Percentiles rank a stretch among this genome's conserved stretches.
These are phyloP conservation scores for Fraxinus sp. DNA, from an alignment of 305 asterid genomes.

Conservation along the genomic window DNA sequence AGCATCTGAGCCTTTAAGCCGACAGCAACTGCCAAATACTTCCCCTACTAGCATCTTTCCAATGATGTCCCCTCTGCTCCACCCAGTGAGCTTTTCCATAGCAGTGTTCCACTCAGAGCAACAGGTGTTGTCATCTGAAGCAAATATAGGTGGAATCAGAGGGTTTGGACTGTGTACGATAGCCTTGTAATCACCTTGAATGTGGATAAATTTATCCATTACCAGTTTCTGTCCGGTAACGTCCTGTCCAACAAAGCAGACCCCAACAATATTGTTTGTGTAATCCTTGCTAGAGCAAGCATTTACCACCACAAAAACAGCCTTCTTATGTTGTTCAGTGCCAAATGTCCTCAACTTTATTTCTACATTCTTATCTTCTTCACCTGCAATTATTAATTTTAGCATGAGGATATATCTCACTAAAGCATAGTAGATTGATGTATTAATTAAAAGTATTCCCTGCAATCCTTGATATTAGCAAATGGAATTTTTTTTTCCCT, in stretches of 20 bases:
- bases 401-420: conserved; percentile 17
- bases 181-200: conserved; percentile 84
- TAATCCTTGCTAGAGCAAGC: conserved; percentile 92
- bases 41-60: conserved; percentile 86
- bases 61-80: conserved; percentile 58
- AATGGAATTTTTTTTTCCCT: neutral
- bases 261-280: conserved; percentile 70
- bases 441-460: conserved; percentile 48
- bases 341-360: conserved; percentile 63
- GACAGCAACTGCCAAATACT: conserved; percentile 69
- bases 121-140: conserved; percentile 75
- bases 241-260: conserved; percentile 88
- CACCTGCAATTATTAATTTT: conserved; percentile 50
- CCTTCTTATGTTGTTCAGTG: conserved; percentile 43
- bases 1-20: conserved; percentile 70
- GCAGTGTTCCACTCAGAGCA: conserved; percentile 95
- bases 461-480: conserved; percentile 38
- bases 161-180: conserved; percentile 83
- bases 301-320: conserved; percentile 70
- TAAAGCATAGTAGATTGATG: neutral
- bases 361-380: conserved; percentile 78
- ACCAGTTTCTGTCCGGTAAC: conserved; percentile 76
- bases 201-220: conserved; percentile 84
- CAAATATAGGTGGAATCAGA: conserved; percentile 91
- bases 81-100: conserved; percentile 83